Conservation (phyloP, 306 rosid species). For the Lupinus albus region DNA sequence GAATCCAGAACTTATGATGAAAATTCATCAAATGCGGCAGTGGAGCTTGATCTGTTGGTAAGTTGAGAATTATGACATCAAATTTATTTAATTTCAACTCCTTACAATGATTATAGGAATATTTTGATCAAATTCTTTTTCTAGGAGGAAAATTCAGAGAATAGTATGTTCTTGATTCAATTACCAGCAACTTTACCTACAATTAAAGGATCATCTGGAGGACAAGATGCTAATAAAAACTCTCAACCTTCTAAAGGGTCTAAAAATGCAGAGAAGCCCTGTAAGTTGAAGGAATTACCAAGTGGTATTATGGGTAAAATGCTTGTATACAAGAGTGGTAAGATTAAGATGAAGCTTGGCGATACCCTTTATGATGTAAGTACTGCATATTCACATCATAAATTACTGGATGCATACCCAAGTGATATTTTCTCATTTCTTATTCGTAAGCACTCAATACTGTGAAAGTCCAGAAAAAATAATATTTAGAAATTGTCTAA, state of each 20-base stretch:
- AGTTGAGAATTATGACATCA: slow-evolving; percentile 31
- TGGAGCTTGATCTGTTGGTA: slow-evolving; percentile 75
- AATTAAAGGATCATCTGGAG: slow-evolving; percentile 42
- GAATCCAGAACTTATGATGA: slow-evolving; percentile 58
- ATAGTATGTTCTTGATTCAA: slow-evolving; percentile 60
- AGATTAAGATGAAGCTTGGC: slow-evolving; percentile 77
- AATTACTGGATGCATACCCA: slow-evolving; percentile 11
- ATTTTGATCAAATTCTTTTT: slow-evolving; percentile 36
- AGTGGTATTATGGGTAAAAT: slow-evolving; percentile 82
- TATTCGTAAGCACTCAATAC: neutral
- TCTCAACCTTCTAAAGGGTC: slow-evolving; percentile 37
- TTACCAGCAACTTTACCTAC: slow-evolving; percentile 63
- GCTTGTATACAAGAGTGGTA: slow-evolving; percentile 80
- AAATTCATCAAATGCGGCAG: slow-evolving; percentile 49
- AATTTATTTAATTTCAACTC: slow-evolving; percentile 12
- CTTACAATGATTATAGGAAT: slow-evolving; percentile 24
- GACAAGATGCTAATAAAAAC: slow-evolving; percentile 40
- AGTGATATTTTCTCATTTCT: slow-evolving; percentile 10
- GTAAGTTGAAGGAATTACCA: slow-evolving; percentile 58
- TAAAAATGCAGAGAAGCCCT: slow-evolving; percentile 35
- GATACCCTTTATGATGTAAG: slow-evolving; percentile 81
- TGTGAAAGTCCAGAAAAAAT: slow-evolving; percentile 4
- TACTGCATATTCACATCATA: slow-evolving; percentile 25
- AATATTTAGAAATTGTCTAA: neutral
- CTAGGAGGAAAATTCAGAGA: slow-evolving; percentile 77